Evolutionary conservation across 1,284 basidiomycete species (phyloP).

Genomic region (Fistulinella cinereoalba): DNA sequence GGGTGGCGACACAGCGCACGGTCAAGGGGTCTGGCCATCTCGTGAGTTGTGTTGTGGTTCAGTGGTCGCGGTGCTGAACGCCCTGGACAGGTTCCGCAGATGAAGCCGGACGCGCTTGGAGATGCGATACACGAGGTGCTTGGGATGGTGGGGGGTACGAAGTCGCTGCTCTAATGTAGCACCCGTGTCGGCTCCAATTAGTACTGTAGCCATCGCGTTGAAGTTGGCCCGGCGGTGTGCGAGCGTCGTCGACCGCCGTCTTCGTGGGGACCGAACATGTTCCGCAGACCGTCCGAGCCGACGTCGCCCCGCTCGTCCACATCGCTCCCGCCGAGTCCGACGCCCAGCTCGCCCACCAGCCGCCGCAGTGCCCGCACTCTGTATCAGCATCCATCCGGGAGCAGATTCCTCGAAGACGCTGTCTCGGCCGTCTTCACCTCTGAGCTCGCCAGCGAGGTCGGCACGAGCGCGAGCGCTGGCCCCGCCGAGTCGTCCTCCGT

Average conservation of each 20-base stretch:
- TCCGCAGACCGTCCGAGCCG: constrained; percentile 16
- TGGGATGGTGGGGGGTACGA: constrained; percentile 9
- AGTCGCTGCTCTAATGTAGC: constrained; percentile 20
- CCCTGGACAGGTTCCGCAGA: constrained; percentile 29
- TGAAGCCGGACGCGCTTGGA: constrained; percentile 30
- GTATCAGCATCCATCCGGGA: constrained; percentile 25
- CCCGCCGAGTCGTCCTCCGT: background rate
- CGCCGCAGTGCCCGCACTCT: background rate
- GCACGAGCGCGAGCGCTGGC: background rate
- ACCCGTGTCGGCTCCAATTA: background rate
- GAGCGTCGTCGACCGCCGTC: background rate
- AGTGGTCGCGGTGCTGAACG: no score
- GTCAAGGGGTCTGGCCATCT: constrained; percentile 31
- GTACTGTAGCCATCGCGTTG: no score
- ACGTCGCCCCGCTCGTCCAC: constrained; percentile 4
- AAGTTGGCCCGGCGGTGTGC: no score
- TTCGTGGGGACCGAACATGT: constrained; percentile 16
- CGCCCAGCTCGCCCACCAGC: constrained; percentile 9
- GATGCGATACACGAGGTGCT: constrained; percentile 28
- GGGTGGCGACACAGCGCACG: constrained; percentile 21
- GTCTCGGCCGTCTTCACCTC: constrained; percentile 27
- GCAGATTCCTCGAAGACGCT: constrained; percentile 30
- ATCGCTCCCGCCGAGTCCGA: constrained; percentile 12
- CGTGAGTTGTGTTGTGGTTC: constrained; percentile 11
- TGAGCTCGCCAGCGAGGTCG: constrained; percentile 21